Evolutionary conservation across 2,329 filamentous ascomycete species (phyloP), one percentile per base, ranked within the genome.

Genomic region (Aureobasidium zeae): DNA sequence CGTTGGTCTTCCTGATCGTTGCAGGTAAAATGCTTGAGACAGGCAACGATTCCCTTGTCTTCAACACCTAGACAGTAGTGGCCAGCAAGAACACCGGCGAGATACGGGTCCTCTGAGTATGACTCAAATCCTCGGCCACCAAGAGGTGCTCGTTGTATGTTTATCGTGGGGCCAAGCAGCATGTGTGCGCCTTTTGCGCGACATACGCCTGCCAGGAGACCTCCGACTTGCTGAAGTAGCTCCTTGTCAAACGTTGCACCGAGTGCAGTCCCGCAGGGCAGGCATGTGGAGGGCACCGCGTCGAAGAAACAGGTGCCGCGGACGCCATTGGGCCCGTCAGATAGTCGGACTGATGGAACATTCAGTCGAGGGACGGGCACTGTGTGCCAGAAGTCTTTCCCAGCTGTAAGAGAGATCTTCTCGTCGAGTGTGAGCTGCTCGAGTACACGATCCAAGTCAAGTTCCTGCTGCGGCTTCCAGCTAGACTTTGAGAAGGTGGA

Each of bases 121-220:
- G 84, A 87, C 63, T 93, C 86, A 52, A 91, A 93, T 51, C 87
- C 87, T 48, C 86, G 74, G 13, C 86, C 86, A 15, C 85, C 85
- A 0, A 91, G 70, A 0, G 86, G 86, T 39, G 83, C 83, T n/a
- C 86, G 76, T 55, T 89, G 85, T 69, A 86, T 81, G 64, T 84
- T 87, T 21, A 87, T 79, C 1, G 84, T 88, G 2, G 83, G 83
- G 0, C 80, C 84, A 7, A 89, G 71, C 3, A 88, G 68, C 29
- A 88, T 73, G 48, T 86, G 73, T 24, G 82, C 80, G 5, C 82
- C 83, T 55, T 84, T 79, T 15, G 83, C 81, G 54, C 77, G 82
- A 16, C 73, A 71, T 61, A 89, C 84, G 8, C 79, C 69, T 9
- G 79, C 84, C 46, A 89, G 72, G 50, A 84, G 73, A 46, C 76